These are phyloP conservation scores for Ceratobasidium theobromae DNA, from an alignment of 1,284 basidiomycete species.

Conservation along the genomic window DNA sequence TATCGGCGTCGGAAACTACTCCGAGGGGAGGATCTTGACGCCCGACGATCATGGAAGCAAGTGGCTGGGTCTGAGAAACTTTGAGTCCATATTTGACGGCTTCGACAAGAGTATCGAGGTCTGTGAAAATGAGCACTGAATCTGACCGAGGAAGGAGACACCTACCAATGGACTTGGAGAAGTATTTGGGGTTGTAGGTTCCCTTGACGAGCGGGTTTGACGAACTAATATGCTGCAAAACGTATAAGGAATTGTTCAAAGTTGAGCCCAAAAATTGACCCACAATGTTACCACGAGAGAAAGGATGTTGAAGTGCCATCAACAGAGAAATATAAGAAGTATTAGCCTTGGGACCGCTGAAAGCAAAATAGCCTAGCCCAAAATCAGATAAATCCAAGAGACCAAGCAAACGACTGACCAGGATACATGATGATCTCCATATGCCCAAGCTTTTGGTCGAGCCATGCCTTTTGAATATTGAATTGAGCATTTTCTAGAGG, in stretches of 20 bases:
- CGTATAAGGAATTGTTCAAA: neutral
- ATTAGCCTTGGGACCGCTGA: constrained; percentile 38
- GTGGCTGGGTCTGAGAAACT: constrained; percentile 35
- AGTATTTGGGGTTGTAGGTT: constrained; percentile 15
- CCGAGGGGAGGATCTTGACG: constrained; percentile 29
- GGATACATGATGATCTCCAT: constrained; percentile 39
- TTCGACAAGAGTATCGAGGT: constrained; percentile 42
- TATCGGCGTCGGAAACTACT: constrained; percentile 30
- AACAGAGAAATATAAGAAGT: constrained; percentile 41
- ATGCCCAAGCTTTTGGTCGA: constrained; percentile 36
- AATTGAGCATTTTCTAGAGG: constrained; percentile 13
- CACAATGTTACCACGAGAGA: constrained; percentile 38
- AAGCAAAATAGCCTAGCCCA: constrained; percentile 27
- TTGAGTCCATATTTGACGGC: constrained; percentile 43
- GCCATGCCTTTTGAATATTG: constrained; percentile 15
- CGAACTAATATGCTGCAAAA: constrained; percentile 9
- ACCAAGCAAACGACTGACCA: neutral
- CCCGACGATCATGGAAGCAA: constrained; percentile 27
- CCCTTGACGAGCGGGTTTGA: constrained; percentile 13
- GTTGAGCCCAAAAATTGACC: neutral
- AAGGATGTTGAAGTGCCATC: constrained; percentile 45
- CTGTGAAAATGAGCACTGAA: constrained; percentile 25
- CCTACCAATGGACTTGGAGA: constrained; percentile 25
- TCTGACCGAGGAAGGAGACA: neutral
- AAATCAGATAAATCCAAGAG: neutral